A percentile compares a stretch with the other conserved stretches of the same genome.
phyloP scores from a whole-genome alignment of 768 basidiomycete genomes.

The Coprinopsis strossmayeri region DNA sequence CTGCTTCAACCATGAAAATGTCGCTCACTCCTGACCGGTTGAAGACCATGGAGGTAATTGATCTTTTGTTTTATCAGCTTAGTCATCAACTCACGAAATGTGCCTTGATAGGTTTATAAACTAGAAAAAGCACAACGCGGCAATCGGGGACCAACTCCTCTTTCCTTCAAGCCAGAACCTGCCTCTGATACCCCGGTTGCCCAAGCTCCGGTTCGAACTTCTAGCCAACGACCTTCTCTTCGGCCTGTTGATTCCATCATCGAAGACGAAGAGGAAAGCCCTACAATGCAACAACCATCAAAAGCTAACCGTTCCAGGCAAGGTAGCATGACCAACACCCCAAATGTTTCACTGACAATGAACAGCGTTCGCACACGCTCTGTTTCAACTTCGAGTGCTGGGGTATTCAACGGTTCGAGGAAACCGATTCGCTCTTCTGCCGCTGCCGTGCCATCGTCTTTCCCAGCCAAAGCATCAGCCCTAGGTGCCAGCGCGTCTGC shows the following conservation, averaged over 20 bases:
- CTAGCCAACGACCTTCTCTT: conserved; percentile 35
- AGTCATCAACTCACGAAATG: conserved; percentile 20
- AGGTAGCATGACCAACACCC: conserved; percentile 33
- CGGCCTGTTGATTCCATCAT: conserved; percentile 58
- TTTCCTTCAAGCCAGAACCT: conserved; percentile 28
- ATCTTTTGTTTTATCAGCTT: conserved; percentile 18
- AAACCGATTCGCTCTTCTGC: conserved; percentile 25
- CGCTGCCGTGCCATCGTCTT: conserved; percentile 22
- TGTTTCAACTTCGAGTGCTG: conserved; percentile 31
- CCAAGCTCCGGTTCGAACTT: conserved; percentile 24
- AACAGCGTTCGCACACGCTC: conserved; percentile 31
- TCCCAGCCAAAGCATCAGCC: conserved; percentile 21
- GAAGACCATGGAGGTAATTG: conserved; percentile 84
- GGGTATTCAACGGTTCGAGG: conserved; percentile 19
- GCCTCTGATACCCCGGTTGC: too few species aligned
- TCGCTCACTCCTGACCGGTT: conserved; percentile 93
- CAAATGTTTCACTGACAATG: conserved; percentile 26
- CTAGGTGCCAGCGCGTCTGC: conserved; percentile 18
- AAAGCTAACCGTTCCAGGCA: conserved; percentile 35
- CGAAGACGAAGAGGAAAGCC: conserved; percentile 57
- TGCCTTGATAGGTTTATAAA: conserved; percentile 53
- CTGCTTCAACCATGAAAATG: conserved; percentile 88
- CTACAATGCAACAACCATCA: conserved; percentile 21
- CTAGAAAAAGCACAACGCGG: conserved; percentile 57
- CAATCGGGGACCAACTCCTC: conserved; percentile 30